phyloP scores from a whole-genome alignment of 352 stramenopile species.

The Phytophthora macrochlamydospora region DNA sequence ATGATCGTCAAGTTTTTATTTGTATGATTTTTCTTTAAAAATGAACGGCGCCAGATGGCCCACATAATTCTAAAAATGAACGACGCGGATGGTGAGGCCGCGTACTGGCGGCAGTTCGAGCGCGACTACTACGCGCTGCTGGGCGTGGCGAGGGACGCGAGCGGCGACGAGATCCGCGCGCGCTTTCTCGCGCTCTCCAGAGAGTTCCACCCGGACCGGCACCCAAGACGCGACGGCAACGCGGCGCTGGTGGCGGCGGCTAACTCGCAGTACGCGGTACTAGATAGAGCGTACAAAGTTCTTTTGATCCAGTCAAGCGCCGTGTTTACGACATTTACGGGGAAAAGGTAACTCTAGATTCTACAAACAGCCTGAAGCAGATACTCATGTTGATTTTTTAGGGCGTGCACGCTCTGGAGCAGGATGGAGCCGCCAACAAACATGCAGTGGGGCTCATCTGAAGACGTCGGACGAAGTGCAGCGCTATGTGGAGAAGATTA shows the following conservation, averaged over 20 bases:
- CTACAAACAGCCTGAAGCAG: neutral
- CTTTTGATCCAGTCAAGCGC: conserved; percentile 70
- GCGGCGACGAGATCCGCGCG: conserved; percentile 65
- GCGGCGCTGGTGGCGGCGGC: conserved; percentile 60
- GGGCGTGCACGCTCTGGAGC: conserved; percentile 70
- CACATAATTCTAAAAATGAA: no score
- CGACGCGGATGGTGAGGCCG: conserved; percentile 22
- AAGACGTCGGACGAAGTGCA: conserved; percentile 57
- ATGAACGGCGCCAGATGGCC: no score
- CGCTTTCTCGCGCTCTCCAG: conserved; percentile 76
- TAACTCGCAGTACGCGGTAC: conserved; percentile 78
- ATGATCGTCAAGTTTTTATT: no score
- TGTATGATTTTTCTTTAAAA: no score
- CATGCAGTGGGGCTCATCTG: conserved; percentile 49
- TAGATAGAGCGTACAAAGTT: conserved; percentile 87
- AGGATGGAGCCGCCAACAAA: conserved; percentile 42
- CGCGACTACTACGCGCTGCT: conserved; percentile 88
- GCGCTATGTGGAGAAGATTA: conserved; percentile 54
- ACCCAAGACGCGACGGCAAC: conserved; percentile 39
- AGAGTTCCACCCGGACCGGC: conserved; percentile 86
- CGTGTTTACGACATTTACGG: conserved; percentile 81
- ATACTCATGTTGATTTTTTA: conserved; percentile 11
- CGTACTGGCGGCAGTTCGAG: conserved; percentile 63
- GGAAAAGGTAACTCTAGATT: conserved; percentile 48
- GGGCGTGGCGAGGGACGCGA: conserved; percentile 61